Conservation (phyloP, 1,284 basidiomycete species). For the Ceratobasidium sp. region DNA sequence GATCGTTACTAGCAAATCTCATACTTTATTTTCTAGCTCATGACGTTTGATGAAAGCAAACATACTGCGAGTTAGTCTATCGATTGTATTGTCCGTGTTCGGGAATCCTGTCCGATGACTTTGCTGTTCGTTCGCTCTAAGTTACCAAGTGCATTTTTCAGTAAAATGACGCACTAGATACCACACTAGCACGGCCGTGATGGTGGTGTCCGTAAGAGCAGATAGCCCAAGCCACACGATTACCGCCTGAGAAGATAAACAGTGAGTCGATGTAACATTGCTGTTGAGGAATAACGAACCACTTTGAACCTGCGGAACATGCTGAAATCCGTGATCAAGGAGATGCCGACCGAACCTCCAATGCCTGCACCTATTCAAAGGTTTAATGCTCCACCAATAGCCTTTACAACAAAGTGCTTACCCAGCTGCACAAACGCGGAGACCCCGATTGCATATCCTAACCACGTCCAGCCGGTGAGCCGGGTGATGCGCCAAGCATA, state of each 20-base stretch:
- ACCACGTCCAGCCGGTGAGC: slow-evolving; percentile 33
- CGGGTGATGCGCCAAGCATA: slow-evolving; percentile 40
- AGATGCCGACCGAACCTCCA: slow-evolving; percentile 5
- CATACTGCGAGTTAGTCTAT: slow-evolving; percentile 60
- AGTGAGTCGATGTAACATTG: too few relatives aligned
- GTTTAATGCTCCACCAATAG: too few relatives aligned
- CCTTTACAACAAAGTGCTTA: slow-evolving; percentile 50
- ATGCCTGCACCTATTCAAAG: slow-evolving; percentile 13
- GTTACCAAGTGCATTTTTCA: slow-evolving; percentile 45
- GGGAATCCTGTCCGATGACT: slow-evolving; percentile 55
- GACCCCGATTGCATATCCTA: slow-evolving; percentile 14
- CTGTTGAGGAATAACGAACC: too few relatives aligned
- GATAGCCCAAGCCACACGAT: slow-evolving; percentile 51
- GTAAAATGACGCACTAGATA: too few relatives aligned
- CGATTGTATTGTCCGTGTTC: slow-evolving; percentile 55
- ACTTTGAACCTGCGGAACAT: neutral
- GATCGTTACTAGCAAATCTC: slow-evolving; percentile 52
- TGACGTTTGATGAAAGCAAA: neutral
- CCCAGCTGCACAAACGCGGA: slow-evolving; percentile 38
- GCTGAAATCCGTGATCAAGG: slow-evolving; percentile 14
- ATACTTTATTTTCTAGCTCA: neutral
- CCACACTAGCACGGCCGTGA: slow-evolving; percentile 54
- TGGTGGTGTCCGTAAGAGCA: slow-evolving; percentile 54
- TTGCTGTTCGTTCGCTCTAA: neutral
- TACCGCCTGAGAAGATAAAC: slow-evolving; percentile 14